Conservation (phyloP, 148 eudicot species). For the Vaccinium darrowii region DNA sequence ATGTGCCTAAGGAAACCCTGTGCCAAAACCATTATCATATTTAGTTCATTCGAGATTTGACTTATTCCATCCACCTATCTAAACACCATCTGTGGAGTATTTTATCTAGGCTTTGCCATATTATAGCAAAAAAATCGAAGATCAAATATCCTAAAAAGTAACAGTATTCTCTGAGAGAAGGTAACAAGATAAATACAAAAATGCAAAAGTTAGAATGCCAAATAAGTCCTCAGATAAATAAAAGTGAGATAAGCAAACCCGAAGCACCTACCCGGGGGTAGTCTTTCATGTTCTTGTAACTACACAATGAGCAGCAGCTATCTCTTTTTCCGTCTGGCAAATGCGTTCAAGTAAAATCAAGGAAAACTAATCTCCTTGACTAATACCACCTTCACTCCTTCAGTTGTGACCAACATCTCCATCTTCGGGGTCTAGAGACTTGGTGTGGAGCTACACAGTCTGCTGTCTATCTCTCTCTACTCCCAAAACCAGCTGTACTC, state of each 20-base stretch:
- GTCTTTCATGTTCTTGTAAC: background rate
- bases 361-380: background rate
- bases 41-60: background rate
- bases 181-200: background rate
- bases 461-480: background rate
- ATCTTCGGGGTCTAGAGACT: background rate
- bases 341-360: background rate
- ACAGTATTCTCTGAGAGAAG: background rate
- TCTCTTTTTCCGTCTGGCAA: background rate
- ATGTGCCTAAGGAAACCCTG: background rate
- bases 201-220: background rate
- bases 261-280: background rate
- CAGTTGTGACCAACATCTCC: background rate
- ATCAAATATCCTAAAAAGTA: background rate
- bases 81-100: background rate
- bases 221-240: background rate
- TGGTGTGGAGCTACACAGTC: background rate
- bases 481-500: background rate
- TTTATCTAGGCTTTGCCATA: background rate
- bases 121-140: background rate
- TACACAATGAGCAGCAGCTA: background rate
- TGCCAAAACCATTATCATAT: background rate
- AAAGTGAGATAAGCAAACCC: background rate
- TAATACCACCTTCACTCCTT: background rate
- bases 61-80: background rate